Base-by-base conservation (phyloP, 495 filamentous ascomycete species). In the Zalerion maritima region DNA sequence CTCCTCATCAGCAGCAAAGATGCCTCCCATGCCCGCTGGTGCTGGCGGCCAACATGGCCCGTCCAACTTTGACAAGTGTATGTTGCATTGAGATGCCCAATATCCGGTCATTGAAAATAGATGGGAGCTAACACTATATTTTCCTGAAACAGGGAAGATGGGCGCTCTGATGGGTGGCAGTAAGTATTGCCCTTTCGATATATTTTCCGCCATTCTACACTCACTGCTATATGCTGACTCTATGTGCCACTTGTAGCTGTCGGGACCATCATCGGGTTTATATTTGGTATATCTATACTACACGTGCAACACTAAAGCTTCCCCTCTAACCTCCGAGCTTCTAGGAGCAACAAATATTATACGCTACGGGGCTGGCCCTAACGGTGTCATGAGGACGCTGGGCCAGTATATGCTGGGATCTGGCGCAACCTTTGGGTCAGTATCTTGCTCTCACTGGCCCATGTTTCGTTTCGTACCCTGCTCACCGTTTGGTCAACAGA, bases 381-480 rank as follows among this genome's bases (percentile, higher is more conserved):
- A 94, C 43, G 89, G 89, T 25, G 76, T 92, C 39, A 78, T 92
- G 66, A 69, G 89, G 38, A 92, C 82, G 34, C 58, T 97, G 19
- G 87, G 87, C 30, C 87, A 94, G 57, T 94, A 92, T 51, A 97
- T 97, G 89, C 49, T 85, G 18, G 87, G 82, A n/a, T 94, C 89
- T 15, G 84, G 85, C 24, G 84, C 84, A 14, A 94, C 85, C 20
- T 97, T 97, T 50, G 89, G 89, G 89, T 96, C 68, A 29, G 72
- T 34, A 40, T 31, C 21, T 24, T 29, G 4, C n/a, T 11, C 21
- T 31, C 24, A 14, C 34, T 29, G 19, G 15, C 21, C 8, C 5
- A n/a, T 15, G 11, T 35, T 4, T 14, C 16, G 20, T 18, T 21
- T 21, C 9, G 16, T 26, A 18, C 12, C 16, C 12, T 17, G 23